Evolutionary conservation across 768 basidiomycete genomes (phyloP), one percentile per base, ranked within the genome.

Genomic region (Mycena maculata): DNA sequence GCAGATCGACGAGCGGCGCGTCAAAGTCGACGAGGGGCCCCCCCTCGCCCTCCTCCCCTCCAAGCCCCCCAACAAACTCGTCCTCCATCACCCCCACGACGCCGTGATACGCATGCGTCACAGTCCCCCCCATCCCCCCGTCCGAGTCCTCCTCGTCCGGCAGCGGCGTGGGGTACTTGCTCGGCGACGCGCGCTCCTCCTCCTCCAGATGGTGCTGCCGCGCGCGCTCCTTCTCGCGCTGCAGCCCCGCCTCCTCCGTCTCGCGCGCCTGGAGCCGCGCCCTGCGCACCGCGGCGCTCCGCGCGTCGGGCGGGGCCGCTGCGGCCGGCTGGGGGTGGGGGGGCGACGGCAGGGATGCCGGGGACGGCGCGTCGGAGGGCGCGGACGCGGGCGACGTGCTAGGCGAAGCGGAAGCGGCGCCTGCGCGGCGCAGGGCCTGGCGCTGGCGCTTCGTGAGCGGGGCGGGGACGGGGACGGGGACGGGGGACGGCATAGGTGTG

Each of bases 91-190:
- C 33, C 8, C 33, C 33, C 33, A 36, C 33, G 8, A 53, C 31
- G 13, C 15, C 48, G 12, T 16, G n/a, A 11, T 56, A 36, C 22
- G 22, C 36, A n/a, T 36, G 31, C 48, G 9, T 23, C 45, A 36
- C n/a, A 39, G 20, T 59, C 7, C 57, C 31, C n/a, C 27, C 3
- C 30, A 5, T 11, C 52, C 30, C 23, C 59, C 18, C n/a, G n/a
- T n/a, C 20, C 20, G 44, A 36, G 9, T 58, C 49, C 27, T 52
- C 55, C 38, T 69, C 68, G 31, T 70, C 65, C 0, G 69, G 69
- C 38, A 70, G 33, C 13, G 65, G 69, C 10, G 65, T 70, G 18
- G 69, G 69, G 61, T 70, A 66, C 44, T 66, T 66, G 50, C 69
- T 70, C 50, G 65, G 69, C 47, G 66, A 62, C 8, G 66, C 61